Percentiles rank a stretch among this genome's conserved stretches.
Evolutionary conservation across 2,329 filamentous ascomycete genomes (phyloP).

Genomic region (Cercospora sojina): DNA sequence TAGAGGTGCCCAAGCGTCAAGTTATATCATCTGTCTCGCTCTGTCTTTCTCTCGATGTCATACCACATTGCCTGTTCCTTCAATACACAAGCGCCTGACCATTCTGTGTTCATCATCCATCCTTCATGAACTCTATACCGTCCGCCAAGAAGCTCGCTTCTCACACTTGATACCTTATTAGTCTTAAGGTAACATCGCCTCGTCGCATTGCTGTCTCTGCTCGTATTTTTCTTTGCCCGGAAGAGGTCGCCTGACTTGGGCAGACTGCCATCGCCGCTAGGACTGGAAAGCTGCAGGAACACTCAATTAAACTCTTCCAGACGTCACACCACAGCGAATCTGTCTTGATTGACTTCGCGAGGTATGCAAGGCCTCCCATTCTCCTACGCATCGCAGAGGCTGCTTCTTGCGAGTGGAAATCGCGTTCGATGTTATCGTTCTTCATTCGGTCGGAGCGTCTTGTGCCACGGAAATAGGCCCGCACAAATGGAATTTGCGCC

Average conservation of each 20-base stretch:
- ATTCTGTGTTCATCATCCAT: background rate
- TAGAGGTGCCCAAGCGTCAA: no score
- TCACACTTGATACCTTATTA: background rate
- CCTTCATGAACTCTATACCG: background rate
- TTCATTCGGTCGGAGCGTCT: background rate
- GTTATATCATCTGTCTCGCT: no score
- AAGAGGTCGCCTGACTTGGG: background rate
- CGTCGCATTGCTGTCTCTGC: background rate
- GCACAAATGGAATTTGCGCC: background rate
- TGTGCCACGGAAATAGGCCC: no score
- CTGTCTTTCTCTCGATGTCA: no score
- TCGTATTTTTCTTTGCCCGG: background rate
- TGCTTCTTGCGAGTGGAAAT: background rate
- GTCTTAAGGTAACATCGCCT: background rate
- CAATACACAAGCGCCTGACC: background rate
- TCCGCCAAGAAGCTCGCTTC: background rate
- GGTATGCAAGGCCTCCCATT: background rate
- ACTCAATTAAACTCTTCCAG: background rate
- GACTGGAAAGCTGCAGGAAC: background rate
- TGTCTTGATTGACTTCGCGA: background rate
- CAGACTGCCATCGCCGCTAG: background rate
- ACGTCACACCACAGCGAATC: background rate
- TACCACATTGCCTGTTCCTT: no score
- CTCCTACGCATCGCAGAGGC: background rate
- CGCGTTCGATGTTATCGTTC: background rate